Conservation (phyloP, 257 asterid genomes). For the Striga asiatica region DNA sequence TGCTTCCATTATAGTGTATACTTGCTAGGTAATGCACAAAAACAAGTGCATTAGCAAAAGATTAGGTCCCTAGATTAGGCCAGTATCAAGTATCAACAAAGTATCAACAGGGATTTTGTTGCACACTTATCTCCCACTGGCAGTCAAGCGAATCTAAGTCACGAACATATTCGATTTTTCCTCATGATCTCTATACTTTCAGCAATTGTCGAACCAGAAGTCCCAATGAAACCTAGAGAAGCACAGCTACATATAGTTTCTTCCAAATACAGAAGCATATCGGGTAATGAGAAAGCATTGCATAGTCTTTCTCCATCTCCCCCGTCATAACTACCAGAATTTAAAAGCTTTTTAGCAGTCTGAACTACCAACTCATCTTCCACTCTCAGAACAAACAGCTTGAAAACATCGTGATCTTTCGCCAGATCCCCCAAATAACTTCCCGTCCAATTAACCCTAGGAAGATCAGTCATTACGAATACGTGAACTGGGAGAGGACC, state of each 20-base stretch:
- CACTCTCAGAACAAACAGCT: constrained; percentile 43
- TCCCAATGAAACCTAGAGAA: constrained; percentile 75
- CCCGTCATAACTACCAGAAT: constrained; percentile 18
- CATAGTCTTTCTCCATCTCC: constrained; percentile 27
- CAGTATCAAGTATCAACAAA: constrained; percentile 1
- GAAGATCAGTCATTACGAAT: constrained; percentile 92
- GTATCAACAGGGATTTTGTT: background rate
- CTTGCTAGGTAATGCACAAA: background rate
- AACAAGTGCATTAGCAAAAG: background rate
- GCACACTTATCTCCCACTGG: background rate
- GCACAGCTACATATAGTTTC: constrained; percentile 85
- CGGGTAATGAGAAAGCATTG: constrained; percentile 34
- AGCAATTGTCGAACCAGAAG: constrained; percentile 90
- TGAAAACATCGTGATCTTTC: constrained; percentile 38
- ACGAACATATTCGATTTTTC: constrained; percentile 32
- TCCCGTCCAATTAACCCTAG: constrained; percentile 57
- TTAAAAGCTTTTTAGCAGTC: constrained; percentile 44
- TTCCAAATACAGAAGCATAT: constrained; percentile 54
- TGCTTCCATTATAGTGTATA: background rate
- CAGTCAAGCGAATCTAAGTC: constrained; percentile 14
- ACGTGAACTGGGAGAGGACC: constrained; percentile 55
- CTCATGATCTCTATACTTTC: constrained; percentile 65
- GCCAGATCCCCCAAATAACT: constrained; percentile 58
- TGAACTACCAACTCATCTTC: constrained; percentile 40
- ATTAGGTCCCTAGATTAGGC: background rate